Percentiles rank a stretch among this genome's conserved stretches.
These are phyloP conservation scores for Aspergillus leporis DNA, from an alignment of 495 filamentous ascomycete genomes.

Conservation along the genomic window DNA sequence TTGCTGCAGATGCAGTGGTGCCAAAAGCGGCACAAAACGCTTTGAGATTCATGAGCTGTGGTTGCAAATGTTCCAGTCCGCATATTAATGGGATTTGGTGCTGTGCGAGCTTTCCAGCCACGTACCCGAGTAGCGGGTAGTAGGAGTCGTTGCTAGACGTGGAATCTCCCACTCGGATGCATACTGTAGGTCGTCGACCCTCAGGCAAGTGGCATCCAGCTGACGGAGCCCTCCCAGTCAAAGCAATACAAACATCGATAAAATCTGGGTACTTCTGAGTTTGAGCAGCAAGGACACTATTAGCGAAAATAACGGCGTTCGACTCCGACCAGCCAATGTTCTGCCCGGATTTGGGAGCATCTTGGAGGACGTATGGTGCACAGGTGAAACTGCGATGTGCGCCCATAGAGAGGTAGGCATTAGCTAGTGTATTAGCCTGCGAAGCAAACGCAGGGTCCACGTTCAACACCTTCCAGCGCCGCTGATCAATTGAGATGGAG, in stretches of 20 bases:
- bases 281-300: constrained; percentile 33
- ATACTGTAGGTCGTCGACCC: constrained; percentile 10
- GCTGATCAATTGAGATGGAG: constrained; percentile 35
- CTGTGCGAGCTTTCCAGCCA: constrained; percentile 19
- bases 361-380: constrained; percentile 31
- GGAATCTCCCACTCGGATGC: constrained; percentile 1
- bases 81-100: constrained; percentile 26
- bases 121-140: constrained; percentile 33
- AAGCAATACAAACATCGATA: constrained; percentile 31
- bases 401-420: constrained; percentile 30
- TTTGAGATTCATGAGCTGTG: constrained; percentile 27
- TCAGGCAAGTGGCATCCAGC: constrained; percentile 14
- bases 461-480: constrained; percentile 25
- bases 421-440: constrained; percentile 23
- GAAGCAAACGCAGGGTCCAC: constrained; percentile 18
- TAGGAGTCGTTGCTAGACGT: constrained; percentile 22
- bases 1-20: constrained; percentile 29
- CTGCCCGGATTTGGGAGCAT: constrained; percentile 24
- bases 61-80: constrained; percentile 18
- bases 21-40: constrained; percentile 38
- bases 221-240: constrained; percentile 28
- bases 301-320: constrained; percentile 36
- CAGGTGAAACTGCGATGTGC: constrained; percentile 35
- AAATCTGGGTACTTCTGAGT: constrained; percentile 37
- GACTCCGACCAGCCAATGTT: constrained; percentile 34